A percentile compares a stretch with the other conserved stretches of the same genome.
These are phyloP conservation scores for Aphanomyces euteiches DNA, from an alignment of 352 stramenopile species.

Conservation along the genomic window DNA sequence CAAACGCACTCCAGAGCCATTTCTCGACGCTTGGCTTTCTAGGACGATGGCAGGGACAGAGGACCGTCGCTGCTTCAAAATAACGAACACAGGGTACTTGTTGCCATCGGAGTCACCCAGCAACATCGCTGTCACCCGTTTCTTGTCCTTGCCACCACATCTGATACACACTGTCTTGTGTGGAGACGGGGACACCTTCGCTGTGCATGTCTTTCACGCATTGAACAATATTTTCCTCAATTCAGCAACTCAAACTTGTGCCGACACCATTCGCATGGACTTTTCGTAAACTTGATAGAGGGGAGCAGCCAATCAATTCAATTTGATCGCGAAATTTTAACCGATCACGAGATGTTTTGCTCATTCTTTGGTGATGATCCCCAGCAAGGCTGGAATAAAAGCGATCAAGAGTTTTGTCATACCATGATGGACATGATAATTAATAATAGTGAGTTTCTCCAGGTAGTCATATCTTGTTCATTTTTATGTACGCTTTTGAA, in stretches of 20 bases:
- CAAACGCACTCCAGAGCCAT: slow-evolving; percentile 34
- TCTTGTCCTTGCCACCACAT: slow-evolving; percentile 33
- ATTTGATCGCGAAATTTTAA: neutral
- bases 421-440: neutral
- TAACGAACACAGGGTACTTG: slow-evolving; percentile 31
- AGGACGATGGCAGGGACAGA: slow-evolving; percentile 11
- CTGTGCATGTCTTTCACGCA: neutral
- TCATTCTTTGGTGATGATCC: neutral
- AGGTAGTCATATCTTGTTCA: neutral
- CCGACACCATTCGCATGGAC: neutral
- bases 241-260: neutral
- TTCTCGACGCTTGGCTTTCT: slow-evolving; percentile 21
- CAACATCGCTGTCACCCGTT: slow-evolving; percentile 34
- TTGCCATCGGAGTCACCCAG: slow-evolving; percentile 31
- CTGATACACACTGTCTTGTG: slow-evolving; percentile 36
- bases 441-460: slow-evolving; percentile 1
- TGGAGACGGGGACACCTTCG: neutral
- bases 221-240: neutral
- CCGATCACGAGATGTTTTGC: neutral
- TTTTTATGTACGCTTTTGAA: neutral
- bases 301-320: neutral
- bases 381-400: neutral
- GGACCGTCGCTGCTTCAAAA: slow-evolving; percentile 30
- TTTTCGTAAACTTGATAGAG: neutral
- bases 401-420: neutral